Base-by-base conservation (phyloP, 2,329 filamentous ascomycete genomes). In the Juglanconis sp. region DNA sequence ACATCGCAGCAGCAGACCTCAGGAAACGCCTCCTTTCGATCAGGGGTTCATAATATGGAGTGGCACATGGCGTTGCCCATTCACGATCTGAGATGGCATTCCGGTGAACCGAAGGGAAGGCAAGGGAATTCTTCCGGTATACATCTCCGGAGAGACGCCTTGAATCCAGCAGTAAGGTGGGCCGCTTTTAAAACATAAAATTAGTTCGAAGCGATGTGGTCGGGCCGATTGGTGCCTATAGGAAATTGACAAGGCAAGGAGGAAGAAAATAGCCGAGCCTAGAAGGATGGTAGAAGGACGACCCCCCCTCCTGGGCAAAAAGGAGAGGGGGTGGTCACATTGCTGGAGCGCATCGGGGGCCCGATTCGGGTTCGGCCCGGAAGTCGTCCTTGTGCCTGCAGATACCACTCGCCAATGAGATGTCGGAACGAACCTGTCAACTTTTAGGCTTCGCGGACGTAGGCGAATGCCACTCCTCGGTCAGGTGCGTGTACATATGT, bases 361-460 rank as follows among this genome's bases (percentile, higher is more conserved):
- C 42, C 7, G 17, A 48, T 49, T 56, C 35, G 44, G 53, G 32
- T 48, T 56, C 53, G 46, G 53, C 32, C 53, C 53, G 53, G 53
- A 48, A 56, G 53, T 56, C 44, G 13, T 32, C 36, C 34, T 32
- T 35, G 53, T 56, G 30, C 42, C 44, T 56, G 53, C 53, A 56
- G 44, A 34, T 8, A 34, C 24, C 35, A n/a, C 32, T n/a, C 44
- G 44, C 53, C 53, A 56, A 56, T 56, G 46, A 30, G 24, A 31
- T 13, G 53, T 5, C 32, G 32, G 10, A 10, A 49, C 32, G 53
- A 49, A 36, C 31, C 11, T 56, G 34, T 56, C 53, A 49, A 56
- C 8, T 15, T 10, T 17, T 49, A 36, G 44, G 17, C 53, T 32
- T 4, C n/a, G n/a, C 9, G 38, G 38, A 11, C 38, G 44, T 13